Conservation (phyloP, 2,329 filamentous ascomycete genomes). For the Karstenula rhodostoma region DNA sequence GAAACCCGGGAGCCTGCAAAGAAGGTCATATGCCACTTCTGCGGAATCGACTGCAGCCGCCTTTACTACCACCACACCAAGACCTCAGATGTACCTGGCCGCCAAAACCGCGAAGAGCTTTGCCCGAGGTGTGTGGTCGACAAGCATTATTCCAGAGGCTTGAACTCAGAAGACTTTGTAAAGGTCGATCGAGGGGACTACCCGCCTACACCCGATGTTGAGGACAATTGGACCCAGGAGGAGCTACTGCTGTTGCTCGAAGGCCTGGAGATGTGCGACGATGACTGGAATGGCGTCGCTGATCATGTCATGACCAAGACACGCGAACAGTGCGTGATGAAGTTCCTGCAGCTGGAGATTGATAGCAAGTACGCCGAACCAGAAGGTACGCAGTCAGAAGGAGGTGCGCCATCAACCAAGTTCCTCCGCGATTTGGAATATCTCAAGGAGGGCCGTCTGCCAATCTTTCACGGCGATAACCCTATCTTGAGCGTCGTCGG, state of each 20-base stretch:
- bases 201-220: constrained; percentile 78
- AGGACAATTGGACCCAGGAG: constrained; percentile 89
- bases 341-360: constrained; percentile 95
- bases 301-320: constrained; percentile 92
- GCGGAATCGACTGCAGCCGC: constrained; percentile 86
- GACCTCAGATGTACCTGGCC: constrained; percentile 57
- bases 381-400: constrained; percentile 63
- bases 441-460: constrained; percentile 77
- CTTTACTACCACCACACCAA: constrained; percentile 76
- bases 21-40: constrained; percentile 84
- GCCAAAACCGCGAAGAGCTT: constrained; percentile 79
- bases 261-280: constrained; percentile 89
- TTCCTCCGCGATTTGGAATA: constrained; percentile 65
- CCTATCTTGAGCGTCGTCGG: constrained; percentile 96
- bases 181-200: constrained; percentile 91
- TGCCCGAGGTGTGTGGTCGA: constrained; percentile 92
- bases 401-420: constrained; percentile 55
- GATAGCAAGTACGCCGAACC: constrained; percentile 96
- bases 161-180: constrained; percentile 80
- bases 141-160: constrained; percentile 80
- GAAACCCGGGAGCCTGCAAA: constrained; percentile 69
- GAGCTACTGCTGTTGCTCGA: constrained; percentile 91
- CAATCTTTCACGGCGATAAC: constrained; percentile 92
- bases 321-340: constrained; percentile 93
- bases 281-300: constrained; percentile 93